Evolutionary conservation across 768 basidiomycete species (phyloP).

Genomic region (Leucogyrophana mollusca): DNA sequence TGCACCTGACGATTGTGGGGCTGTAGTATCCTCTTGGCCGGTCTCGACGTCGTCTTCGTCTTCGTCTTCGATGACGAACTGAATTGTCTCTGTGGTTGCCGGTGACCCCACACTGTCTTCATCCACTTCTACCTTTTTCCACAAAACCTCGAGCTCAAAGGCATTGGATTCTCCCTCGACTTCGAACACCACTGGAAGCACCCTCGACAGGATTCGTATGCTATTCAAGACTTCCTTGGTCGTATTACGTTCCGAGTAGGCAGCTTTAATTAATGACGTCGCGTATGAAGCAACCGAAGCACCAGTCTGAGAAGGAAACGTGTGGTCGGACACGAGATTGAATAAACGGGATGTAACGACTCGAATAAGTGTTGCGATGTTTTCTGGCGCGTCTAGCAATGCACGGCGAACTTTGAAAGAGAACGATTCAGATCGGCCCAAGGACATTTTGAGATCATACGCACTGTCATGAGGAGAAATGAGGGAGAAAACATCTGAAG

Average conservation of each 20-base stretch:
- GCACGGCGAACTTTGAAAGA: slow-evolving; percentile 69
- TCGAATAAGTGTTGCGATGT: slow-evolving; percentile 78
- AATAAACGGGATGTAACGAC: slow-evolving; percentile 69
- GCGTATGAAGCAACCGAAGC: slow-evolving; percentile 65
- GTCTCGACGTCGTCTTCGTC: slow-evolving; percentile 49
- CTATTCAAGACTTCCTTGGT: slow-evolving; percentile 91
- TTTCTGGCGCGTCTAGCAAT: slow-evolving; percentile 79
- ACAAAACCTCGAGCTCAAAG: slow-evolving; percentile 81
- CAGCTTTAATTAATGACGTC: slow-evolving; percentile 65
- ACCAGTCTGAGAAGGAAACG: slow-evolving; percentile 60
- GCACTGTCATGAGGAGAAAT: slow-evolving; percentile 83
- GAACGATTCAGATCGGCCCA: too few relatives aligned
- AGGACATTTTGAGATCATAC: too few relatives aligned
- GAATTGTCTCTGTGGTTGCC: slow-evolving; percentile 36
- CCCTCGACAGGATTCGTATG: slow-evolving; percentile 83
- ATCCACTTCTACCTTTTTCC: slow-evolving; percentile 64
- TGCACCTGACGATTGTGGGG: slow-evolving; percentile 12
- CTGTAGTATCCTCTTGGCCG: too few relatives aligned
- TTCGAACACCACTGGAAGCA: slow-evolving; percentile 89
- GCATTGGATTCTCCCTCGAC: slow-evolving; percentile 66
- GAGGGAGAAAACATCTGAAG: slow-evolving; percentile 88
- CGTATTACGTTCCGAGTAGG: slow-evolving; percentile 57
- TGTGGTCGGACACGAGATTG: slow-evolving; percentile 76
- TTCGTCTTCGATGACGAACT: slow-evolving; percentile 91
- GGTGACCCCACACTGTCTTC: slow-evolving; percentile 22